Evolutionary conservation across 331 rosid species (phyloP).

Genomic region (Malus hybrid): DNA sequence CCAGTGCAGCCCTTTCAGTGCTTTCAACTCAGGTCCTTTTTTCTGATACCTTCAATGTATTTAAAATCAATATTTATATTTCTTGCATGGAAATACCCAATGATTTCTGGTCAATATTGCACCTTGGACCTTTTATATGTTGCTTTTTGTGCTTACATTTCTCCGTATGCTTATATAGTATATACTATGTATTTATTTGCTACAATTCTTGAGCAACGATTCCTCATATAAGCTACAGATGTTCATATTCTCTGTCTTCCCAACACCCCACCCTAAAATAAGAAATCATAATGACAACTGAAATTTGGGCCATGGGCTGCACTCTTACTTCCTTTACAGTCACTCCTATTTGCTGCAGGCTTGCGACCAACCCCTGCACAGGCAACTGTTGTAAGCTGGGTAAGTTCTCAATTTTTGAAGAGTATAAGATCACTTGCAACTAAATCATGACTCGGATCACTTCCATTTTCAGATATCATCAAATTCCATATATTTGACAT

Average conservation of each 20-base stretch:
- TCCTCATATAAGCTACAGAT: not conserved
- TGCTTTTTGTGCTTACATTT: not conserved
- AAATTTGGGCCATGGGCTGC: slow-evolving; percentile 18
- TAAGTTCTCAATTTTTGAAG: slow-evolving; percentile 35
- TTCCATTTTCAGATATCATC: not conserved
- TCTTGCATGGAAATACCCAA: not conserved
- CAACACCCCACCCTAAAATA: not conserved
- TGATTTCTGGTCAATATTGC: not conserved
- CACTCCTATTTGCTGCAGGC: slow-evolving; percentile 95
- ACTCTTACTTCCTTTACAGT: slow-evolving; percentile 60
- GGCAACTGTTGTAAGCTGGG: slow-evolving; percentile 92
- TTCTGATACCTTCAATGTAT: slow-evolving; percentile 17
- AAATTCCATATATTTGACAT: not conserved
- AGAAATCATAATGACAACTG: not conserved
- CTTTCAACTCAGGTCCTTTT: slow-evolving; percentile 68
- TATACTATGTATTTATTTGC: not conserved
- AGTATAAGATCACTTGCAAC: not conserved
- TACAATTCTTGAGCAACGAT: not conserved
- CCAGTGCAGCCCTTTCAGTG: slow-evolving; percentile 72
- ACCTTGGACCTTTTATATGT: not conserved
- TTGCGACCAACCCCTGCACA: slow-evolving; percentile 93
- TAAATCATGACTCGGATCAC: not conserved
- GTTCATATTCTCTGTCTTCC: not conserved
- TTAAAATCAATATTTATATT: not conserved
- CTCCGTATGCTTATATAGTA: not conserved